Evolutionary conservation across 2,329 filamentous ascomycete species (phyloP), one percentile per base, ranked within the genome.

Genomic region (Trichoderma harzianum): DNA sequence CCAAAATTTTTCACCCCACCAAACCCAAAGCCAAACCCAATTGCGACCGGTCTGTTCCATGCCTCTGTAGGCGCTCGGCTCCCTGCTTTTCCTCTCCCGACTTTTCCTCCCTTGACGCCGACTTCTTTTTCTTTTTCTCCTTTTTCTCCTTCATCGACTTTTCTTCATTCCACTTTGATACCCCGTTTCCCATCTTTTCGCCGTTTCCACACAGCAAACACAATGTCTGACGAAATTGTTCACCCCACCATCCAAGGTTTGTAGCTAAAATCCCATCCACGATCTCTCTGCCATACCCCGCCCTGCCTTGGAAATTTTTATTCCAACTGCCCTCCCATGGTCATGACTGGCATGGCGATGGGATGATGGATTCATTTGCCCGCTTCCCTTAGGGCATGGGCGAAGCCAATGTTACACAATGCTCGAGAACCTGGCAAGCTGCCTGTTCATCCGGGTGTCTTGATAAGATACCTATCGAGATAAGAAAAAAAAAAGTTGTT

Each of bases 181-280:
- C 55, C 69, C 71, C 69, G 16, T 70, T 66, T 26, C 28, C 16
- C 21, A 63, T 66, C 60, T 69, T 74, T 67, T 69, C 73, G 70
- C 77, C 21, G 11, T 24, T 57, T 53, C 24, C 36, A 51, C 18
- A 32, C 57, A 39, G 14, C 53, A 36, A 26, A 60, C 82, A 89
- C 79, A 79, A 93, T 93, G 91, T 77, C 79, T 65, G 84, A 86
- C 83, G 88, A 93, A 80, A 89, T 93, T 83, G 88, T 87, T 76
- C 91, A 93, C 87, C 89, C 90, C 82, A 93, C 91, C 80, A 93
- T 93, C 86, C 88, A 93, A 85, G 90, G 90, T 71, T 57, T 55
- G 73, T 61, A 72, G 73, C 74, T 5, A 43, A 43, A 43, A 51
- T 51, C 36, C 30, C 55, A 26, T 69, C 53, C 61, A 43, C 16